Conservation (phyloP, 495 filamentous ascomycete genomes). For the Bacidia gigantensis region DNA sequence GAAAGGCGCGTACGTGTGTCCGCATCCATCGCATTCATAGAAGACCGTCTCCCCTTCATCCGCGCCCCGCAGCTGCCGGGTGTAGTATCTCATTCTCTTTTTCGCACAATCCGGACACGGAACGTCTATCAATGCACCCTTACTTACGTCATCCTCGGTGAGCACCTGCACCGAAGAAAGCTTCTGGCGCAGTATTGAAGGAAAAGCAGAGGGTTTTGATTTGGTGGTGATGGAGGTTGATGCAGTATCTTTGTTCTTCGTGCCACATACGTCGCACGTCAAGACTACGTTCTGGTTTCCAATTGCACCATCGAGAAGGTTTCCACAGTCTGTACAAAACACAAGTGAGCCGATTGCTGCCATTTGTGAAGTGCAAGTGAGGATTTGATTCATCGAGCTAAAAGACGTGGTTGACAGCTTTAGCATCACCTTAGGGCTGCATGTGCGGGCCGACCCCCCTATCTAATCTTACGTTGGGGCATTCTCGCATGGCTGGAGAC, state of each 20-base stretch:
- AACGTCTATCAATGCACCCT: constrained; percentile 53
- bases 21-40: constrained; percentile 58
- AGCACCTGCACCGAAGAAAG: constrained; percentile 73
- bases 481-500: neutral
- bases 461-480: too few relatives aligned
- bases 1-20: constrained; percentile 51
- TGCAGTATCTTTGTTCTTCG: constrained; percentile 71
- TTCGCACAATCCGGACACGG: constrained; percentile 70
- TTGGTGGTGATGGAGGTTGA: constrained; percentile 69
- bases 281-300: constrained; percentile 61
- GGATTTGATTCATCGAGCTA: too few relatives aligned
- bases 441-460: neutral
- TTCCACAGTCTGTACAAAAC: constrained; percentile 90
- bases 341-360: constrained; percentile 78
- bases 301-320: constrained; percentile 68
- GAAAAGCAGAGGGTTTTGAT: constrained; percentile 76
- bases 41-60: constrained; percentile 92
- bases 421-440: neutral
- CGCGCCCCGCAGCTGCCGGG: constrained; percentile 76
- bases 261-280: constrained; percentile 71
- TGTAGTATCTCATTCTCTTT: constrained; percentile 71
- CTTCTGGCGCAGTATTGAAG: constrained; percentile 72
- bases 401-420: too few relatives aligned
- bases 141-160: constrained; percentile 63
- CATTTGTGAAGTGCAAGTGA: constrained; percentile 36